Evolutionary conservation across 2,329 filamentous ascomycete genomes (phyloP).

Genomic region (Lecanicillium sp.): DNA sequence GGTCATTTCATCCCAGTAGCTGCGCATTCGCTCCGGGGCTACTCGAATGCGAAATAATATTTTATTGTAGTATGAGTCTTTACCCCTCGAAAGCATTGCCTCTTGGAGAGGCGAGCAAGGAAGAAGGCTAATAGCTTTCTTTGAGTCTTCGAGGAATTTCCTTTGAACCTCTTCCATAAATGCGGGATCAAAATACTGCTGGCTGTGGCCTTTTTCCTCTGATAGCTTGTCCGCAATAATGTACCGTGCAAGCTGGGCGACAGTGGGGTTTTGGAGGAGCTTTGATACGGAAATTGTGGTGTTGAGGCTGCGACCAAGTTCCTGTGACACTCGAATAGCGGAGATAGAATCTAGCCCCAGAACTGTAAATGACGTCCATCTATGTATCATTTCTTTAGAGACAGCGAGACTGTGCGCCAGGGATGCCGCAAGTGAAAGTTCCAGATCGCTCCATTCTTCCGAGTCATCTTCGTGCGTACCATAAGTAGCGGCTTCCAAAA

Average conservation of each 20-base stretch:
- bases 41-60: conserved; percentile 54
- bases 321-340: conserved; percentile 60
- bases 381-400: conserved; percentile 37
- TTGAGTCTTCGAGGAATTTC: conserved; percentile 21
- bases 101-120: conserved; percentile 86
- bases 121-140: conserved; percentile 46
- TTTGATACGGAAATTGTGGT: conserved; percentile 54
- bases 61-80: conserved; percentile 62
- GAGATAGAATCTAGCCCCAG: conserved; percentile 78
- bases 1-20: conserved; percentile 55
- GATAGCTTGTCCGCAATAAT: conserved; percentile 7
- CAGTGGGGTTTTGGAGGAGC: conserved; percentile 59
- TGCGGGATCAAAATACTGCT: conserved; percentile 17
- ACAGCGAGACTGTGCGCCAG: conserved; percentile 44
- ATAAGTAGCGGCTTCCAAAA: conserved; percentile 30
- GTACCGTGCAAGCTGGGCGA: conserved; percentile 48
- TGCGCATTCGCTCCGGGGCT: conserved; percentile 39
- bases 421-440: conserved; percentile 45
- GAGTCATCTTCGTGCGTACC: conserved; percentile 19
- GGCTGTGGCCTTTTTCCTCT: not conserved
- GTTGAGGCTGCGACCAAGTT: conserved; percentile 38
- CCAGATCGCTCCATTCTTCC: conserved; percentile 43
- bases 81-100: conserved; percentile 61
- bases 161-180: conserved; percentile 20
- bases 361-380: conserved; percentile 66